Evolutionary conservation across 2,329 filamentous ascomycete genomes (phyloP).

Genomic region (Thelonectria blattea): DNA sequence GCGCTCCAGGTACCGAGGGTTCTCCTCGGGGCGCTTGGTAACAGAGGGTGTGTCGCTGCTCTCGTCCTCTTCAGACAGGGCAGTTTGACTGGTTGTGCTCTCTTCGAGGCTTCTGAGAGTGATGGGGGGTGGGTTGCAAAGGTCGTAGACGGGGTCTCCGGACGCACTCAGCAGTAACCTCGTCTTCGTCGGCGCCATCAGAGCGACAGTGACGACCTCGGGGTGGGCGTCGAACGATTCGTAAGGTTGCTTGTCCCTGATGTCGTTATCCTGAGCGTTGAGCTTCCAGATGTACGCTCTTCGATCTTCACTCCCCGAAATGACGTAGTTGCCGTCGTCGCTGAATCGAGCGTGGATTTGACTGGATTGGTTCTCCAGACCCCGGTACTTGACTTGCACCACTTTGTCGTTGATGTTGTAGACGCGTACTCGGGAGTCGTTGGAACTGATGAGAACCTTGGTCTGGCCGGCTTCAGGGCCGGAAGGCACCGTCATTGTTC

Average conservation of each 20-base stretch:
- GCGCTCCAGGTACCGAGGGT: conserved; percentile 77
- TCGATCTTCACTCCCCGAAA: conserved; percentile 91
- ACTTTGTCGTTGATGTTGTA: conserved; percentile 88
- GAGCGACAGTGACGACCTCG: conserved; percentile 85
- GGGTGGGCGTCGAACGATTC: conserved; percentile 93
- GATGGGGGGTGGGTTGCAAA: conserved; percentile 94
- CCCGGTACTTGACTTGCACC: conserved; percentile 88
- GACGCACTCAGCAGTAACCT: conserved; percentile 79
- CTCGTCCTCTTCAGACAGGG: conserved; percentile 46
- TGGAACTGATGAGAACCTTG: conserved; percentile 90
- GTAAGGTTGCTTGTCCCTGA: conserved; percentile 79
- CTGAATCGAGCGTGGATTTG: conserved; percentile 91
- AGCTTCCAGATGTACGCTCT: conserved; percentile 88
- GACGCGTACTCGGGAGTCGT: conserved; percentile 88
- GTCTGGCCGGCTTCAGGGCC: conserved; percentile 64
- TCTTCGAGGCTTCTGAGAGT: conserved; percentile 79
- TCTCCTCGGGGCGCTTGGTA: conserved; percentile 64
- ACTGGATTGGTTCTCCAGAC: conserved; percentile 86
- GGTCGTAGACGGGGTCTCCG: conserved; percentile 91
- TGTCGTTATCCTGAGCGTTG: conserved; percentile 59
- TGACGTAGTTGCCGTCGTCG: conserved; percentile 83
- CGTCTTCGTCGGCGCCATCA: conserved; percentile 82
- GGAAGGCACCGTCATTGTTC: conserved; percentile 67
- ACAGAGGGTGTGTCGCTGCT: conserved; percentile 40
- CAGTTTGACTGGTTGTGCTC: conserved; percentile 50